phyloP scores from a whole-genome alignment of 495 filamentous ascomycete genomes.

The Cenococcum geophilum region DNA sequence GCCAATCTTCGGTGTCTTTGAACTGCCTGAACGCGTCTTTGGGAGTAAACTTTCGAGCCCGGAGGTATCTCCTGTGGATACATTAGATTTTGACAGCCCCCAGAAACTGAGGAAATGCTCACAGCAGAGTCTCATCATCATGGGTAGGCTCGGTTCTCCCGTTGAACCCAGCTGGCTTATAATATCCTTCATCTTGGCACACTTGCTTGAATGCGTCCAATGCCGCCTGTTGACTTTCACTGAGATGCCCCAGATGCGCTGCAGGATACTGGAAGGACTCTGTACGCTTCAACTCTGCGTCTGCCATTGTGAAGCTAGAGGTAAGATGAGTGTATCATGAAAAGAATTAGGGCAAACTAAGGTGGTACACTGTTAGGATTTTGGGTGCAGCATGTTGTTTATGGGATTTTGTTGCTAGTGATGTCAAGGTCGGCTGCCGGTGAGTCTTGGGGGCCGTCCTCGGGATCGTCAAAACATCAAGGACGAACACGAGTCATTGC shows the following conservation, averaged over 20 bases:
- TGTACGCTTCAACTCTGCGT: slow-evolving; percentile 22
- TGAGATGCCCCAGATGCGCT: slow-evolving; percentile 71
- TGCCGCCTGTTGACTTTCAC: slow-evolving; percentile 56
- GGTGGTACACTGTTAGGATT: not conserved
- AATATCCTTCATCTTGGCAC: slow-evolving; percentile 59
- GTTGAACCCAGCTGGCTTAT: slow-evolving; percentile 47
- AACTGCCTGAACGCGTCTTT: slow-evolving; percentile 76
- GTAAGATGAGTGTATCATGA: not conserved
- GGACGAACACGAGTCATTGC: not conserved
- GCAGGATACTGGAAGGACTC: slow-evolving; percentile 40
- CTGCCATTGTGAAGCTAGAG: slow-evolving; percentile 17
- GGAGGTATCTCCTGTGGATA: slow-evolving; percentile 62
- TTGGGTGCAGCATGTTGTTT: not conserved
- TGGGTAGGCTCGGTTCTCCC: slow-evolving; percentile 51
- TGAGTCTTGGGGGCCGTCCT: not conserved
- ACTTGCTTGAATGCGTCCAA: slow-evolving; percentile 62
- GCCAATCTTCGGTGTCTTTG: slow-evolving; percentile 82
- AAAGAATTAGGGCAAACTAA: not conserved
- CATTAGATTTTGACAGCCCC: not conserved
- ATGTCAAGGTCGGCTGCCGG: slow-evolving; percentile 3
- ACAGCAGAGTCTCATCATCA: slow-evolving; percentile 79
- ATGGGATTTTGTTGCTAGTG: not conserved
- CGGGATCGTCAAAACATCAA: not conserved
- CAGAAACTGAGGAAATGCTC: slow-evolving; percentile 33
- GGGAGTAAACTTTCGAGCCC: slow-evolving; percentile 67